Percentiles rank a stretch among this genome's conserved stretches.
Conservation (phyloP, 2,329 filamentous ascomycete species). For the Phialemonium atrogriseum region DNA sequence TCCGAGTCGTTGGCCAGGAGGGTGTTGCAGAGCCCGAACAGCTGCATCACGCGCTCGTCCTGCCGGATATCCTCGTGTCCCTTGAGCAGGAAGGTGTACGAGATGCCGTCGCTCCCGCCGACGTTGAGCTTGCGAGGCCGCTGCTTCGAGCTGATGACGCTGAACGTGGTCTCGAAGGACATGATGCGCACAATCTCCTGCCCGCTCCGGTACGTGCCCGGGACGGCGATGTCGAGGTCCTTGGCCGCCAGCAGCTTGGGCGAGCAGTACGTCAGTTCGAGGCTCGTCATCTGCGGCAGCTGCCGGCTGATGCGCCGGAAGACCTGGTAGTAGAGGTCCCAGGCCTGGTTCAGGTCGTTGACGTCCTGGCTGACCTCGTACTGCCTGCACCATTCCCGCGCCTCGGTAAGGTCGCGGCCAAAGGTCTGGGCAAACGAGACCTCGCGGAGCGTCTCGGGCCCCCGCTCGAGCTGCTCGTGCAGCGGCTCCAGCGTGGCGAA, state of each 20-base stretch:
- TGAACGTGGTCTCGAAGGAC: constrained; percentile 83
- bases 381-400: constrained; percentile 89
- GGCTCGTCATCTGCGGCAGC: constrained; percentile 80
- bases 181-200: constrained; percentile 73
- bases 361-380: constrained; percentile 85
- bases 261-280: constrained; percentile 95
- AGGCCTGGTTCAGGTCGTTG: constrained; percentile 93
- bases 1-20: constrained; percentile 89
- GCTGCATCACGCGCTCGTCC: constrained; percentile 98
- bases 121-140: constrained; percentile 82
- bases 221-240: constrained; percentile 88
- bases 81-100: constrained; percentile 87
- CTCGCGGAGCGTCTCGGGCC: constrained; percentile 87
- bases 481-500: constrained; percentile 82
- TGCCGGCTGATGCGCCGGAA: constrained; percentile 94
- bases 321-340: constrained; percentile 98
- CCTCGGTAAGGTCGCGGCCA: constrained; percentile 88
- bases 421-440: constrained; percentile 98
- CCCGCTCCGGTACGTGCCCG: constrained; percentile 81
- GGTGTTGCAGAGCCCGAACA: constrained; percentile 96
- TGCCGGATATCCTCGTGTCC: constrained; percentile 99
- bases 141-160: constrained; percentile 95
- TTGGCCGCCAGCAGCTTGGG: constrained; percentile 81
- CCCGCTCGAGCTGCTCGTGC: constrained; percentile 83
- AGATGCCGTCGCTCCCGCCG: constrained; percentile 78